phyloP scores from a whole-genome alignment of 2,329 filamentous ascomycete genomes.

The Ascochyta viciae-villosae region DNA sequence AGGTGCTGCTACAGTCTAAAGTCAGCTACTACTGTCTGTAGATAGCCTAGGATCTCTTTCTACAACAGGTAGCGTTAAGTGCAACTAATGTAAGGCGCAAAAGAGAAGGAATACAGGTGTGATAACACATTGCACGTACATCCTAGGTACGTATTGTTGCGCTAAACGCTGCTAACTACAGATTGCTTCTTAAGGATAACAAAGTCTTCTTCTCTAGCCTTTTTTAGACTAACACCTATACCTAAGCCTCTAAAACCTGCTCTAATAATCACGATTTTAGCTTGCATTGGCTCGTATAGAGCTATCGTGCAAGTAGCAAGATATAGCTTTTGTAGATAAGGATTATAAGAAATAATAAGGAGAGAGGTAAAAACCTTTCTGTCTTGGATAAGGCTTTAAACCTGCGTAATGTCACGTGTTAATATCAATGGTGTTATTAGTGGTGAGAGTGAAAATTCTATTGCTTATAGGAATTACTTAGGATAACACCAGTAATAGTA shows the following conservation, averaged over 20 bases:
- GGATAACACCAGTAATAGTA: no score
- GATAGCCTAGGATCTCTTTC: neutral
- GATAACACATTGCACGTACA: conserved; percentile 36
- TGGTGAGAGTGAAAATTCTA: no score
- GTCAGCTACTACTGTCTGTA: no score
- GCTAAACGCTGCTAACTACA: conserved; percentile 44
- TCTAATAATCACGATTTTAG: neutral
- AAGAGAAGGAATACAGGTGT: conserved; percentile 51
- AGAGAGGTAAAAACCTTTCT: no score
- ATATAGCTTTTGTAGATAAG: no score
- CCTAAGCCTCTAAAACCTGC: conserved; percentile 4
- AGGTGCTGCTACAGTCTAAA: no score
- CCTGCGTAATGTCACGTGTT: no score
- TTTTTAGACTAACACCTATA: neutral
- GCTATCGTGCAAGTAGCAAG: no score
- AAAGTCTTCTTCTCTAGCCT: conserved; percentile 1
- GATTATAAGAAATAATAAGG: no score
- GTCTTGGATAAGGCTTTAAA: no score
- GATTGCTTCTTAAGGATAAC: neutral
- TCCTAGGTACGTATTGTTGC: conserved; percentile 48
- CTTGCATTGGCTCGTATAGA: neutral
- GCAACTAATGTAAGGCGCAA: conserved; percentile 42
- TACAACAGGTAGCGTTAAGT: conserved; percentile 1
- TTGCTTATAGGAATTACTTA: no score
- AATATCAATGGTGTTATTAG: no score